Conservation (phyloP, 805 yeast genomes). For the Cyberlindnera japonica region DNA sequence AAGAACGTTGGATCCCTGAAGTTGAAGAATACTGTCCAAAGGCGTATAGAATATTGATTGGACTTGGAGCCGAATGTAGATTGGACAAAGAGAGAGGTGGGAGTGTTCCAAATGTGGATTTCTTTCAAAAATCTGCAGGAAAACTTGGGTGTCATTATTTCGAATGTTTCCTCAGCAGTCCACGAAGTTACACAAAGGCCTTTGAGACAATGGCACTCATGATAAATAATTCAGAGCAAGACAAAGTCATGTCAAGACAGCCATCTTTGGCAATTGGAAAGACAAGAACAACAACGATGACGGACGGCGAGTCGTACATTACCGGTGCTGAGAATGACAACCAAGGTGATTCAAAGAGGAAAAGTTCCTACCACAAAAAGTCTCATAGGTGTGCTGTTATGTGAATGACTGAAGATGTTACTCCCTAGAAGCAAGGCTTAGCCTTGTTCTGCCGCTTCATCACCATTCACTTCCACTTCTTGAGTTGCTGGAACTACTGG, state of each 20-base stretch:
- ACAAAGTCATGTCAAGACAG: too few species aligned
- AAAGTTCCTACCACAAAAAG: constrained; percentile 4
- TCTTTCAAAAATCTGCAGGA: constrained; percentile 30
- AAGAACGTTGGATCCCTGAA: constrained; percentile 42
- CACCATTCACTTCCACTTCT: background rate
- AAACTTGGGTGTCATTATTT: constrained; percentile 32
- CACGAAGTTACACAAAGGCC: constrained; percentile 15
- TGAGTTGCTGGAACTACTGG: background rate
- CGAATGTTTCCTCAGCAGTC: constrained; percentile 32
- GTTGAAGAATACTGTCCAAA: constrained; percentile 36
- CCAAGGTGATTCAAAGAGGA: background rate
- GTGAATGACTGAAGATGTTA: background rate
- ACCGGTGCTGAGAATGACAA: too few species aligned
- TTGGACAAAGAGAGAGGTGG: constrained; percentile 24
- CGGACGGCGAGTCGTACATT: background rate
- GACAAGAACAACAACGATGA: background rate
- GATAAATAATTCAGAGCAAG: constrained; percentile 3
- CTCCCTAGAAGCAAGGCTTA: background rate
- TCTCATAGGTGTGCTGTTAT: constrained; percentile 3
- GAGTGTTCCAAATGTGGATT: constrained; percentile 27
- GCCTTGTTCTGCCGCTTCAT: background rate
- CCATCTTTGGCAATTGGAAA: background rate
- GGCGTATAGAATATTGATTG: constrained; percentile 35
- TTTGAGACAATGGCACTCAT: constrained; percentile 21
- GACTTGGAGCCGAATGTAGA: constrained; percentile 36